Percentiles rank a stretch among this genome's conserved stretches.
These are phyloP conservation scores for Oryza nivara DNA, from an alignment of 176 grass and related monocot genomes.

Conservation along the genomic window DNA sequence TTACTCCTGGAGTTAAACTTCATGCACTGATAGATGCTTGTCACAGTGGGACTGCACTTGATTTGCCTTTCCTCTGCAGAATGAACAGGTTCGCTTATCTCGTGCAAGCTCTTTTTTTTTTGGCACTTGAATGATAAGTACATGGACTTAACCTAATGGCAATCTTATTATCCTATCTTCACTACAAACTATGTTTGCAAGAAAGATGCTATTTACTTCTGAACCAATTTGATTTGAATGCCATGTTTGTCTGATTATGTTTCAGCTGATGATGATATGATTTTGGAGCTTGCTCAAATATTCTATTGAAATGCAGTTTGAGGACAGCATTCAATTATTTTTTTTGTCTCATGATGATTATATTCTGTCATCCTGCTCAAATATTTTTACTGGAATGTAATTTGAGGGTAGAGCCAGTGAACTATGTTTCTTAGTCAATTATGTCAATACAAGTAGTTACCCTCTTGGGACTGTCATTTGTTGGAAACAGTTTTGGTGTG, in stretches of 20 bases:
- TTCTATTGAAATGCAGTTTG: background rate
- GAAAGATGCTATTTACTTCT: background rate
- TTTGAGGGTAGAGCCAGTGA: background rate
- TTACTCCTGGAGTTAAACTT: conserved; percentile 85
- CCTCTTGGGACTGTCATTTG: background rate
- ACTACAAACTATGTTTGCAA: conserved; percentile 15
- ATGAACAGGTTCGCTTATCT: conserved; percentile 69
- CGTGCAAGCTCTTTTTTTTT: background rate
- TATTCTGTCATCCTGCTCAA: conserved; percentile 6
- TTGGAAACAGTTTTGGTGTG: background rate
- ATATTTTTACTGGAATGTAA: conserved; percentile 15
- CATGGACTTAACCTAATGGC: background rate
- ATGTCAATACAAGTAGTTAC: background rate
- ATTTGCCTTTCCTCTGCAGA: conserved; percentile 92
- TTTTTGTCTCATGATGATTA: conserved; percentile 1
- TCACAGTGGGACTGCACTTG: conserved; percentile 94
- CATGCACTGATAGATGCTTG: conserved; percentile 96
- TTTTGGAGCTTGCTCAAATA: background rate
- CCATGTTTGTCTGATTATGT: conserved; percentile 11
- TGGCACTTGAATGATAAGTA: conserved; percentile 6
- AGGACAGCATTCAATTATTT: background rate
- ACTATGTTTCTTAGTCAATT: conserved; percentile 11
- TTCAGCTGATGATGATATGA: conserved; percentile 11
- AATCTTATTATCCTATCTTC: conserved; percentile 10
- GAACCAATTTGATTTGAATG: conserved; percentile 6